Evolutionary conservation across 495 filamentous ascomycete genomes (phyloP).

Genomic region (Podospora pseudoanserina): DNA sequence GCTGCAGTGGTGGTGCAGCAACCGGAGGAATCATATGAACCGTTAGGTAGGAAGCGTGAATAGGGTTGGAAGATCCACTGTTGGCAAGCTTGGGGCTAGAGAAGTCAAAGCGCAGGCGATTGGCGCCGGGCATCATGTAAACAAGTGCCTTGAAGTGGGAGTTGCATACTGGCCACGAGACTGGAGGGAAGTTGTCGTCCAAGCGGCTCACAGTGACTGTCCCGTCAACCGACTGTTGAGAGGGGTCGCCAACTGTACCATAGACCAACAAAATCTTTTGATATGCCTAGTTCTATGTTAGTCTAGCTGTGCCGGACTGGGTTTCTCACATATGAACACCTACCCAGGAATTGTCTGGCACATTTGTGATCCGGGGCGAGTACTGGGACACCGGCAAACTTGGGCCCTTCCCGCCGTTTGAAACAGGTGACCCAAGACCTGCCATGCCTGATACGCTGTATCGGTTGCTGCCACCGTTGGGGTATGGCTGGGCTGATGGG

Average conservation of each 20-base stretch:
- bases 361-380: conserved; percentile 70
- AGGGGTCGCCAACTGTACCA: conserved; percentile 72
- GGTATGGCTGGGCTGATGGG: conserved; percentile 43
- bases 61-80: conserved; percentile 60
- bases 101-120: conserved; percentile 82
- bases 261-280: conserved; percentile 82
- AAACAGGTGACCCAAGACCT: conserved; percentile 52
- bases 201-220: conserved; percentile 73
- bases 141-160: conserved; percentile 87
- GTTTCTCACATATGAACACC: neutral
- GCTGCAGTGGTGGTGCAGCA: conserved; percentile 72
- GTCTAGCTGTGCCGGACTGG: neutral
- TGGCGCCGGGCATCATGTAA: conserved; percentile 82
- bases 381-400: conserved; percentile 65
- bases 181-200: conserved; percentile 77
- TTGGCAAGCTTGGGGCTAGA: conserved; percentile 72
- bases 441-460: conserved; percentile 52
- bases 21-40: conserved; percentile 80
- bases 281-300: conserved; percentile 58
- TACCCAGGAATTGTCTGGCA: conserved; percentile 82
- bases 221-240: conserved; percentile 70
- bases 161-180: conserved; percentile 76
- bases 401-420: conserved; percentile 48
- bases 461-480: conserved; percentile 35
- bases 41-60: conserved; percentile 73